These are phyloP conservation scores for Pulveroboletus ravenelii DNA, from an alignment of 768 basidiomycete species.

Conservation along the genomic window DNA sequence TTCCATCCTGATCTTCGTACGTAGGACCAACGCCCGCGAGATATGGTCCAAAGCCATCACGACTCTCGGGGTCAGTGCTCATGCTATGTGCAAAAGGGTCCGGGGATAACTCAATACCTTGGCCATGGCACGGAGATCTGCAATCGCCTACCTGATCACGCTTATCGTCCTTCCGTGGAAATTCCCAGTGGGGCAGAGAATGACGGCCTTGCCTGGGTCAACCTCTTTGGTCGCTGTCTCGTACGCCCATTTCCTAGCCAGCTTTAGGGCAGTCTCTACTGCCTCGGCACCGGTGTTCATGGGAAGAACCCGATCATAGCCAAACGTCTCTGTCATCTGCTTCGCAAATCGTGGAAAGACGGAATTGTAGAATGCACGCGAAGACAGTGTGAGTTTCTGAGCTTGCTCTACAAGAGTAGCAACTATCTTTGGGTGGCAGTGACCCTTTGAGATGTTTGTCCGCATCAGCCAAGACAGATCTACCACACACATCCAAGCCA, in stretches of 20 bases:
- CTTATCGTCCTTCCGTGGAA: constrained; percentile 95
- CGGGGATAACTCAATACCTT: constrained; percentile 7
- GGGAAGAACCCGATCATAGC: constrained; percentile 92
- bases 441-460: constrained; percentile 48
- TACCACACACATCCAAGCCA: constrained; percentile 5
- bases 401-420: constrained; percentile 79
- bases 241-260: constrained; percentile 97
- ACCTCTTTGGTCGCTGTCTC: constrained; percentile 65
- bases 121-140: background rate
- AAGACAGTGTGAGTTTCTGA: constrained; percentile 86
- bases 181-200: constrained; percentile 83
- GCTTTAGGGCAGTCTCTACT: constrained; percentile 94
- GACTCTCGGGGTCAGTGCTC: constrained; percentile 92
- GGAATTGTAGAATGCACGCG: constrained; percentile 94
- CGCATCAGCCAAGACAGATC: constrained; percentile 12
- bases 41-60: constrained; percentile 88
- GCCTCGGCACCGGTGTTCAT: constrained; percentile 99
- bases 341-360: constrained; percentile 88
- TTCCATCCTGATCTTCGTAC: constrained; percentile 50
- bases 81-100: constrained; percentile 46
- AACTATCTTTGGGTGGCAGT: constrained; percentile 89
- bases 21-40: constrained; percentile 79
- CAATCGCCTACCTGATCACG: constrained; percentile 61
- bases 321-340: constrained; percentile 77
- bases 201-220: constrained; percentile 63